Evolutionary conservation across 2,329 filamentous ascomycete species (phyloP).

Genomic region (Cladosporium sp.): DNA sequence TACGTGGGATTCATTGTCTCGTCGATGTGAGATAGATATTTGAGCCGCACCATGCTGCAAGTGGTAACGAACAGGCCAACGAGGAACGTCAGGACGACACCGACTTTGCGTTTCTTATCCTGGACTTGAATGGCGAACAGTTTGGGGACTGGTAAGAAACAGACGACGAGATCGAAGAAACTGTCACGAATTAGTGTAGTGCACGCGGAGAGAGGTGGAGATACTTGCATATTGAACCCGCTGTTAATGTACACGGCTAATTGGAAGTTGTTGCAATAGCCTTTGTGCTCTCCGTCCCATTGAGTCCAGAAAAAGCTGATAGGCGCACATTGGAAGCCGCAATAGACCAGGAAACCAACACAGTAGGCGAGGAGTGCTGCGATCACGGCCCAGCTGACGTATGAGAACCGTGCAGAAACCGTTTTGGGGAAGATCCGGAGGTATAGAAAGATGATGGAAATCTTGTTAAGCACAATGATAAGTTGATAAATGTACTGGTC

Average conservation of each 20-base stretch:
- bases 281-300: conserved; percentile 8
- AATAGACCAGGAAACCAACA: not conserved
- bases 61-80: conserved; percentile 26
- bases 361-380: not conserved
- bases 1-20: conserved; percentile 24
- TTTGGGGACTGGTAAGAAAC: not conserved
- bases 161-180: conserved; percentile 1
- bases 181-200: not conserved
- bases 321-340: not conserved
- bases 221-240: not conserved
- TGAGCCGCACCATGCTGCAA: conserved; percentile 25
- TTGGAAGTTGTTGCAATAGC: conserved; percentile 1
- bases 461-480: conserved; percentile 8
- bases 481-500: conserved; percentile 9
- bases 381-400: not conserved
- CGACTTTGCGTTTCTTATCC: conserved; percentile 1
- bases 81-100: conserved; percentile 5
- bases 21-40: conserved; percentile 20
- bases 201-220: not conserved
- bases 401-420: not conserved
- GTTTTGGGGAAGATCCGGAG: conserved; percentile 4
- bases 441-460: conserved; percentile 3
- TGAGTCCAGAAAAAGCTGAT: conserved; percentile 3
- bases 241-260: not conserved
- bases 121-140: not conserved